These are phyloP conservation scores for Suillus sp. DNA, from an alignment of 768 basidiomycete genomes.

Conservation along the genomic window DNA sequence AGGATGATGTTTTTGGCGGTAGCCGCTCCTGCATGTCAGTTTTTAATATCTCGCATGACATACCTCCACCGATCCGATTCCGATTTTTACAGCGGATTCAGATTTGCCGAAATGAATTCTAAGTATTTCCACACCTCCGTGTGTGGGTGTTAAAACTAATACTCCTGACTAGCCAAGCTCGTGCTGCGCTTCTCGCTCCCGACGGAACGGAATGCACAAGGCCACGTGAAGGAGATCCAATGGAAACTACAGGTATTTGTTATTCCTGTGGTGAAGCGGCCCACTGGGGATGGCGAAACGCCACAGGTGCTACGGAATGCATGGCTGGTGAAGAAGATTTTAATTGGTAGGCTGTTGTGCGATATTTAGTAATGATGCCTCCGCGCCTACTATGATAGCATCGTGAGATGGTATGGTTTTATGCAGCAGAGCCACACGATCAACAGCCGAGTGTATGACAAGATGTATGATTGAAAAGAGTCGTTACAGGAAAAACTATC, in stretches of 20 bases:
- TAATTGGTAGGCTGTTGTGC: too few relatives aligned
- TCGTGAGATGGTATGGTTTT: too few relatives aligned
- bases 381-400: too few relatives aligned
- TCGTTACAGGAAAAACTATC: background rate
- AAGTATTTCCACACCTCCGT: background rate
- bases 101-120: constrained; percentile 5
- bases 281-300: constrained; percentile 26
- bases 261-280: constrained; percentile 28
- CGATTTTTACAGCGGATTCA: background rate
- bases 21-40: constrained; percentile 6
- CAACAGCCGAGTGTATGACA: too few relatives aligned
- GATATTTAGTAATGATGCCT: too few relatives aligned
- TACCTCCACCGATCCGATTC: background rate
- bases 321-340: too few relatives aligned
- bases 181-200: constrained; percentile 23
- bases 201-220: constrained; percentile 4
- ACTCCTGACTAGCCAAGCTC: background rate
- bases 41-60: background rate
- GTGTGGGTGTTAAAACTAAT: background rate
- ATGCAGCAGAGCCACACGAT: too few relatives aligned
- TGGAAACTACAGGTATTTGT: constrained; percentile 29
- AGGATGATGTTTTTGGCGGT: constrained; percentile 8
- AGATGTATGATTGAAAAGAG: too few relatives aligned
- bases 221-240: constrained; percentile 26
- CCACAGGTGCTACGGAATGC: too few relatives aligned